Evolutionary conservation across 139 green algal species (phyloP).

Genomic region (Picochlorum costavermella): DNA sequence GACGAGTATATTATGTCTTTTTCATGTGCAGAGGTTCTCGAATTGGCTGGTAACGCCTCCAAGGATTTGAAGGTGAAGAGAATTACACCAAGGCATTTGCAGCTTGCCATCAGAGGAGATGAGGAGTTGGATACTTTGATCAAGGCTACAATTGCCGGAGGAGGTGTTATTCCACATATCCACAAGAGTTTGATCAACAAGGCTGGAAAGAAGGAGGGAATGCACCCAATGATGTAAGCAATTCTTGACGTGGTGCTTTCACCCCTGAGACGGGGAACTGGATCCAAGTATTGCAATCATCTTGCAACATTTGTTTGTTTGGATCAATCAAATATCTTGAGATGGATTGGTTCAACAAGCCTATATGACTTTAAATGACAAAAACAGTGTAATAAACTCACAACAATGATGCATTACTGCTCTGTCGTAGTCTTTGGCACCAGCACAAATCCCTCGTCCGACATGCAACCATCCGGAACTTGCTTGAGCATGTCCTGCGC

Average conservation of each 20-base stretch:
- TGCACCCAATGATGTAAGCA: slow-evolving; percentile 8
- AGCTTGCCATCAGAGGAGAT: slow-evolving; percentile 98
- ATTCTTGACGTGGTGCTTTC: not conserved
- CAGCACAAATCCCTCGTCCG: slow-evolving; percentile 1
- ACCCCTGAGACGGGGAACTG: not conserved
- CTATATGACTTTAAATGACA: not conserved
- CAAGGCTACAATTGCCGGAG: slow-evolving; percentile 98
- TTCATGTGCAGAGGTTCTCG: slow-evolving; percentile 93
- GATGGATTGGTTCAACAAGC: no score
- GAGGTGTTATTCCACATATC: slow-evolving; percentile 99
- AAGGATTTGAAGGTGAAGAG: slow-evolving; percentile 99
- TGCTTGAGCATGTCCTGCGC: slow-evolving; percentile 34
- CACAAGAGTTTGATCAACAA: slow-evolving; percentile 90
- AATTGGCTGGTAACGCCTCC: slow-evolving; percentile 97
- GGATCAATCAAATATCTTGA: no score
- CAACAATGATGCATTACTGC: no score
- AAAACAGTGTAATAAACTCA: not conserved
- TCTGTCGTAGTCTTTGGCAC: slow-evolving; percentile 1
- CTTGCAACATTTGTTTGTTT: no score
- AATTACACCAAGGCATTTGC: slow-evolving; percentile 97
- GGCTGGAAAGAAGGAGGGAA: slow-evolving; percentile 33
- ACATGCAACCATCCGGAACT: slow-evolving; percentile 23
- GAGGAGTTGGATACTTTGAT: slow-evolving; percentile 99
- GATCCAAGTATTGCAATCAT: no score
- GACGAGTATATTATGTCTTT: slow-evolving; percentile 47